Conservation (phyloP, 2,329 filamentous ascomycete genomes). For the Leptographium lundbergii region DNA sequence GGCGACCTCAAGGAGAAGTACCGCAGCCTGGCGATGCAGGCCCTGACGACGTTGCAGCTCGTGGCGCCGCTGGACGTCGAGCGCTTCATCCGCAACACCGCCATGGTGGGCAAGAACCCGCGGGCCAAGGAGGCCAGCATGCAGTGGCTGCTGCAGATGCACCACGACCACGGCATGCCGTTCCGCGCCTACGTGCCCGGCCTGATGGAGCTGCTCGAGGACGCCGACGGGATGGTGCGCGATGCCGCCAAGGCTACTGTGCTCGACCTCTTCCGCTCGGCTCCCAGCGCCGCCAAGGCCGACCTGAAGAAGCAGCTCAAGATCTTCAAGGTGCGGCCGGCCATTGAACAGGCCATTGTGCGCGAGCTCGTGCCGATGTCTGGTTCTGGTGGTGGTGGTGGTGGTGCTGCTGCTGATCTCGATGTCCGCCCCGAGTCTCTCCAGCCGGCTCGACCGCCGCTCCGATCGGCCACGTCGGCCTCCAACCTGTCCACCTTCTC, state of each 20-base stretch:
- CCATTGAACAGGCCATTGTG: conserved; percentile 72
- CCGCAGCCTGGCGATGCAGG: conserved; percentile 59
- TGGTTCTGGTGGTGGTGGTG: too few species aligned
- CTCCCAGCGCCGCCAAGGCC: conserved; percentile 71
- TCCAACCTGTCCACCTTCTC: conserved; percentile 40
- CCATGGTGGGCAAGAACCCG: conserved; percentile 67
- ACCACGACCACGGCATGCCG: conserved; percentile 62
- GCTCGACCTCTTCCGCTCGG: conserved; percentile 74
- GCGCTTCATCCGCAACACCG: conserved; percentile 62
- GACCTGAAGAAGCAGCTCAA: conserved; percentile 81
- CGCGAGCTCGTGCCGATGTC: conserved; percentile 51
- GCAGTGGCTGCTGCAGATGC: conserved; percentile 82
- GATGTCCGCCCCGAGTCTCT: conserved; percentile 23
- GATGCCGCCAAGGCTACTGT: conserved; percentile 73
- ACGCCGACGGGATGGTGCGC: conserved; percentile 77
- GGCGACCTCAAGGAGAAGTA: conserved; percentile 83
- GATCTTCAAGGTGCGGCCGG: conserved; percentile 71
- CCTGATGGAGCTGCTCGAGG: conserved; percentile 78
- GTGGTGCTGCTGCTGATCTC: conserved; percentile 22
- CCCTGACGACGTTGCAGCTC: conserved; percentile 65
- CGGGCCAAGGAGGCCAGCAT: conserved; percentile 76
- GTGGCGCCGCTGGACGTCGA: conserved; percentile 64
- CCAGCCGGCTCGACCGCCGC: background rate
- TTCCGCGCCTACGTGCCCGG: conserved; percentile 75
- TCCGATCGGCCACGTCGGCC: conserved; percentile 12